A percentile compares a stretch with the other conserved stretches of the same genome.
phyloP scores from a whole-genome alignment of 2,329 filamentous ascomycete species.

The Talaromyces rugulosus region DNA sequence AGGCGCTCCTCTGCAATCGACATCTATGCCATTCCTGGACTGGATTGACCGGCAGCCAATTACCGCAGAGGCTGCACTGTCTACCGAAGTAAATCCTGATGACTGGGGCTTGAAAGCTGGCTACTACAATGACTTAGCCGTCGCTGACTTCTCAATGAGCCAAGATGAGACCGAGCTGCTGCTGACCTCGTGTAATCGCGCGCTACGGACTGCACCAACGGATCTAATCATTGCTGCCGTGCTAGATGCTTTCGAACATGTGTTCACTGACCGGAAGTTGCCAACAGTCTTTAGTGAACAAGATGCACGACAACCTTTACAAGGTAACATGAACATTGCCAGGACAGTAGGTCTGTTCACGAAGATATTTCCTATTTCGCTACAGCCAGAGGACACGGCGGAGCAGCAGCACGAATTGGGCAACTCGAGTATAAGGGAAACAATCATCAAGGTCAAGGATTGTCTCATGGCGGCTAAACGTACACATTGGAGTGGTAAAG shows the following conservation, averaged over 20 bases:
- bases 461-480: neutral
- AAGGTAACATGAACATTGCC: constrained; percentile 48
- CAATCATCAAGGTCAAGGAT: neutral
- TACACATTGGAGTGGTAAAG: neutral
- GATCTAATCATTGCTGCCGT: constrained; percentile 44
- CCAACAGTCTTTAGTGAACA: constrained; percentile 47
- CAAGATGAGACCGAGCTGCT: neutral
- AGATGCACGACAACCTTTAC: constrained; percentile 29
- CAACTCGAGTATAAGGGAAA: neutral
- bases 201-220: constrained; percentile 11
- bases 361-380: neutral
- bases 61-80: neutral
- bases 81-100: neutral
- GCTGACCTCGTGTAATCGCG: constrained; percentile 4
- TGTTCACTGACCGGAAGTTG: constrained; percentile 50
- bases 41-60: neutral
- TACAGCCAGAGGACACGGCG: neutral
- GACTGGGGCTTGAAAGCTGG: neutral
- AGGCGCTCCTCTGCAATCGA: neutral
- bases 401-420: neutral
- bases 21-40: neutral
- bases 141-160: neutral
- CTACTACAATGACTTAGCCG: neutral
- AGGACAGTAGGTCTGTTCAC: constrained; percentile 20
- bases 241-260: constrained; percentile 53